Conservation (phyloP, 345 rosid genomes). For the Syzygium grande region DNA sequence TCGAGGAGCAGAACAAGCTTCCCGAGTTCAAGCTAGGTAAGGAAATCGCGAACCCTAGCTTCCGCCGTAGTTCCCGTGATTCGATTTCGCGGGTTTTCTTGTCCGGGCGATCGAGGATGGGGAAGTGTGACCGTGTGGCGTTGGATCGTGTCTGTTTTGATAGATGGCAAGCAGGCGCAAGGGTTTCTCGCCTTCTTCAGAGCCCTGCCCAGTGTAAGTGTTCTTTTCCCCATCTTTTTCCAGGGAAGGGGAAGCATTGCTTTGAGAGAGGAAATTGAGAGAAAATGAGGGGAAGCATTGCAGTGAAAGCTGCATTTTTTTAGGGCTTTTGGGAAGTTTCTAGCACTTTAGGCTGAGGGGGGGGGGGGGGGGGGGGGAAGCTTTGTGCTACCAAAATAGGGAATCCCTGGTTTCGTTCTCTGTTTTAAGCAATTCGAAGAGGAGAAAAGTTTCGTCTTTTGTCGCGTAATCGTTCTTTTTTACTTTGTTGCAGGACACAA, state of each 20-base stretch:
- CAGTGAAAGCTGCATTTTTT: background rate
- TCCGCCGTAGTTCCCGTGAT: background rate
- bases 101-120: background rate
- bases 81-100: background rate
- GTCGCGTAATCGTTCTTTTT: background rate
- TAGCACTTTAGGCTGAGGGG: background rate
- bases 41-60: slow-evolving; percentile 11
- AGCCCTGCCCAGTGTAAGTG: slow-evolving; percentile 70
- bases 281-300: background rate
- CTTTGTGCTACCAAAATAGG: background rate
- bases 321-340: background rate
- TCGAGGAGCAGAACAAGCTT: slow-evolving; percentile 61
- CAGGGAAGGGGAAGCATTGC: background rate
- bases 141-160: background rate
- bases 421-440: background rate
- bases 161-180: slow-evolving; percentile 93
- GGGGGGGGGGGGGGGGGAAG: no score
- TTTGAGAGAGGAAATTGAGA: background rate
- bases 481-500: slow-evolving; percentile 48
- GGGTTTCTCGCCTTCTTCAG: slow-evolving; percentile 96
- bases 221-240: background rate
- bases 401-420: background rate
- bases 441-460: background rate
- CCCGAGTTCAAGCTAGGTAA: slow-evolving; percentile 92
- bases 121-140: background rate